Evolutionary conservation across 2,329 filamentous ascomycete species (phyloP), one percentile per base, ranked within the genome.

Genomic region (Alternaria triticina): DNA sequence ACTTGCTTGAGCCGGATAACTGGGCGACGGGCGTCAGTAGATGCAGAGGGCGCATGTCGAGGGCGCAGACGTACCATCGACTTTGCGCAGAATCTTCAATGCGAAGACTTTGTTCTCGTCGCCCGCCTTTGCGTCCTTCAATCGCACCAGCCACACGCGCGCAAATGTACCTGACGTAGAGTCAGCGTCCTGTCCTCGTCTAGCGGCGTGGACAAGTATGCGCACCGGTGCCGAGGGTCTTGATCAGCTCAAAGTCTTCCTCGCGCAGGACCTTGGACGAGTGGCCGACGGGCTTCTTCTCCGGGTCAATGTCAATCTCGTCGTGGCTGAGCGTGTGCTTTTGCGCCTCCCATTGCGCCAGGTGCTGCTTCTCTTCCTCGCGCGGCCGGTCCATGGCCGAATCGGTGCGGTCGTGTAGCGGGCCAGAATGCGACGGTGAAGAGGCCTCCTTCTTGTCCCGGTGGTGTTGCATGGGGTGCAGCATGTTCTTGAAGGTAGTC

Each of bases 1-100:
- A 95, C 90, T 77, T 96, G 92, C 84, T 95, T 95, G 61, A 95
- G 86, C 67, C 90, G 90, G 78, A 96, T 91, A 47, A 96, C 90
- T 87, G 74, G 49, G 64, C 66, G 55, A 62, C 22, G 51, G 51
- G 59, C 25, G 57, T 75, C 67, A 76, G 72, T 65, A 62, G 57
- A 45, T 62, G 67, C 59, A 58, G 27, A 22, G 52, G 60, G 54
- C 55, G 64, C 33, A 56, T 6, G 23, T 15, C 3, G 27, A 55
- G 20, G 28, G 44, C 25, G 23, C 10, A 51, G 45, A 68, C 79
- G 59, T 78, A 84, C 82, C 82, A 73, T 87, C 85, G 50, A 82
- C 81, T 74, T 87, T 87, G 69, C 91, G 88, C 68, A 95, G 81
- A 59, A 94, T 93, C 85, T 95, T 95, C 74, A 95, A 85, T 49